These are phyloP conservation scores for Penicillium waksmanii DNA, from an alignment of 495 filamentous ascomycete genomes.

Conservation along the genomic window DNA sequence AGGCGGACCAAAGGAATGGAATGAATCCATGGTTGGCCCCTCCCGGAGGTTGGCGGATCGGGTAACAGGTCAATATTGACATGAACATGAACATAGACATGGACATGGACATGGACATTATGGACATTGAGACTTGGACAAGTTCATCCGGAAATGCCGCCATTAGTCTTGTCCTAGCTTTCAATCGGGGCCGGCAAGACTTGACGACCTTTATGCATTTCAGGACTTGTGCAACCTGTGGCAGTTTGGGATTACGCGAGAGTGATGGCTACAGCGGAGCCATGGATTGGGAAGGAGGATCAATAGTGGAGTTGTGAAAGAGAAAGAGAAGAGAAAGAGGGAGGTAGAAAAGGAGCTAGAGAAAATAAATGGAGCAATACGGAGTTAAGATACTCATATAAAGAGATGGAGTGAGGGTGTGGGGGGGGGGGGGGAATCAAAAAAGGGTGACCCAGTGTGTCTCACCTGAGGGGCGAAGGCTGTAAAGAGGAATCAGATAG, in stretches of 20 bases:
- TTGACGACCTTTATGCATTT: background rate
- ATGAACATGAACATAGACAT: background rate
- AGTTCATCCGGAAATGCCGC: conserved; percentile 19
- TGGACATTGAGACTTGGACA: background rate
- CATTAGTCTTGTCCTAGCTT: conserved; percentile 26
- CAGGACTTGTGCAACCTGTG: background rate
- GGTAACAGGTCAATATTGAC: conserved; percentile 24
- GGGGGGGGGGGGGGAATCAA: background rate
- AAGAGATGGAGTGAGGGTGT: background rate
- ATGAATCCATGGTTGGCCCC: conserved; percentile 9
- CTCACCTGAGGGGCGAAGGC: conserved; percentile 14
- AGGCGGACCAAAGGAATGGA: conserved; percentile 8
- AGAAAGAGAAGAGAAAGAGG: background rate
- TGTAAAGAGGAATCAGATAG: conserved; percentile 13
- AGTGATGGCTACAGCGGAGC: conserved; percentile 27
- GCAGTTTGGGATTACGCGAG: conserved; percentile 23
- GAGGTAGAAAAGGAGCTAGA: background rate
- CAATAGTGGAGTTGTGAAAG: conserved; percentile 3
- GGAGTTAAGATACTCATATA: background rate
- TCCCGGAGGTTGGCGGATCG: conserved; percentile 25
- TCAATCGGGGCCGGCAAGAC: conserved; percentile 24
- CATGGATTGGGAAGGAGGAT: conserved; percentile 8
- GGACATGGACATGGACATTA: background rate
- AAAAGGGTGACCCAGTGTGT: conserved; percentile 18
- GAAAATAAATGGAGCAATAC: background rate